Evolutionary conservation across 2,329 filamentous ascomycete genomes (phyloP), one percentile per base, ranked within the genome.

Genomic region (Colletotrichum karsti): DNA sequence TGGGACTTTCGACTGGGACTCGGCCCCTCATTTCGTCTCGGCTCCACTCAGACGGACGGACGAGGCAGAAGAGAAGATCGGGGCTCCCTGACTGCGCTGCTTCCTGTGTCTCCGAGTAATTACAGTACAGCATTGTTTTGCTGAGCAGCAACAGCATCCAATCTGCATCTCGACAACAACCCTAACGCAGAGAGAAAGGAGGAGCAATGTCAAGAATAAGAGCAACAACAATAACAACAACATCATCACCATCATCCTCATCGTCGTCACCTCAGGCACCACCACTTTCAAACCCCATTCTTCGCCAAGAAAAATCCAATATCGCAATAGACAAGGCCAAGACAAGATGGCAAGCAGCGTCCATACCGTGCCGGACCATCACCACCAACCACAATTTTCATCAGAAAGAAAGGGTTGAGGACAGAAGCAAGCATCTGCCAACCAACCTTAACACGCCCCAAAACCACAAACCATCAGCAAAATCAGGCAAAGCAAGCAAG

Each of bases 21-120:
- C 33, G 33, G 48, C 58, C 58, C 58, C 58, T 61, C 46, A 61
- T 54, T 54, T 53, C 33, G 12, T 61, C 35, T 42, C 33, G 46
- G 46, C 58, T 61, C 35, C 46, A 54, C 58, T 33, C 12, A 20
- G 58, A 61, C 46, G 46, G 54, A 33, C 12, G 24, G 58, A 61
- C 46, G 46, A 61, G 46, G 20, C 46, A 46, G 12, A n/a, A 42
- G 20, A 26, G 56, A 55, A 42, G 46, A 42, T 61, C 42, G 58
- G 46, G 44, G 44, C 26, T 42, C 18, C 35, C 18, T 61, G 9
- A 51, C 46, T 22, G 24, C 24, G 15, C 24, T 33, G 33, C 37
- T 53, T 46, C 58, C 50, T 54, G 58, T 44, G 46, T 33, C 35
- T 54, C n/a, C n/a, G n/a, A n/a, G n/a, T n/a, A n/a, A n/a, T n/a